phyloP scores from a whole-genome alignment of 768 basidiomycete species.

The Lactarius akahatsu region DNA sequence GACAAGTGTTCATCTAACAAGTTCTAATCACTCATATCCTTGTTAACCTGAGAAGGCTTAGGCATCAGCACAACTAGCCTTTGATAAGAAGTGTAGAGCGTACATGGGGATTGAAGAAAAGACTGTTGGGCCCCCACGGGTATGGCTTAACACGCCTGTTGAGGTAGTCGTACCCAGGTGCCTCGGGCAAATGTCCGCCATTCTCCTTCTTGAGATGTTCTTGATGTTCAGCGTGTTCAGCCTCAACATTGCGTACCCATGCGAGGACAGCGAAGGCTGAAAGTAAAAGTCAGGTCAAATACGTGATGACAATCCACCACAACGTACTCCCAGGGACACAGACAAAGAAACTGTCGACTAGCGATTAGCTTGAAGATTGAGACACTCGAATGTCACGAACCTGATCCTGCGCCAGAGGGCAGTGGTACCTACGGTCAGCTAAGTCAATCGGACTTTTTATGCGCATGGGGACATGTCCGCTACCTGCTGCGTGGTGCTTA shows the following conservation, averaged over 20 bases:
- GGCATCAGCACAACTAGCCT: conserved; percentile 13
- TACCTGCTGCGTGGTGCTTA: conserved; percentile 66
- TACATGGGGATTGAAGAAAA: conserved; percentile 80
- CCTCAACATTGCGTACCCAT: conserved; percentile 54
- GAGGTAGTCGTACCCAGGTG: conserved; percentile 73
- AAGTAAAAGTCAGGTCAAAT: conserved; percentile 23
- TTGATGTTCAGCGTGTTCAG: conserved; percentile 67
- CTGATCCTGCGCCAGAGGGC: conserved; percentile 88
- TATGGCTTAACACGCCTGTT: conserved; percentile 76
- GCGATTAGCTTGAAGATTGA: conserved; percentile 14
- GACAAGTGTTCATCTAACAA: conserved; percentile 19
- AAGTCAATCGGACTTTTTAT: conserved; percentile 18
- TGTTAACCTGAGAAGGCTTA: conserved; percentile 52
- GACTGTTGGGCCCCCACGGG: conserved; percentile 82
- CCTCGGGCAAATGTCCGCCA: conserved; percentile 66
- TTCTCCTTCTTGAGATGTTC: conserved; percentile 72
- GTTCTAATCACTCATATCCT: conserved; percentile 50
- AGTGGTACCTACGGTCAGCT: conserved; percentile 55
- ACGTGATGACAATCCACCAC: not conserved
- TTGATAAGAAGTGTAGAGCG: conserved; percentile 30
- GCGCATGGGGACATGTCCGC: conserved; percentile 23
- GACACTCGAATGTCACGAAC: conserved; percentile 40
- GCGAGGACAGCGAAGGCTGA: conserved; percentile 34
- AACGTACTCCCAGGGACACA: conserved; percentile 73
- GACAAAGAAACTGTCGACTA: conserved; percentile 59